Conservation (phyloP, 2,329 filamentous ascomycete genomes). For the Beauveria sp. region DNA sequence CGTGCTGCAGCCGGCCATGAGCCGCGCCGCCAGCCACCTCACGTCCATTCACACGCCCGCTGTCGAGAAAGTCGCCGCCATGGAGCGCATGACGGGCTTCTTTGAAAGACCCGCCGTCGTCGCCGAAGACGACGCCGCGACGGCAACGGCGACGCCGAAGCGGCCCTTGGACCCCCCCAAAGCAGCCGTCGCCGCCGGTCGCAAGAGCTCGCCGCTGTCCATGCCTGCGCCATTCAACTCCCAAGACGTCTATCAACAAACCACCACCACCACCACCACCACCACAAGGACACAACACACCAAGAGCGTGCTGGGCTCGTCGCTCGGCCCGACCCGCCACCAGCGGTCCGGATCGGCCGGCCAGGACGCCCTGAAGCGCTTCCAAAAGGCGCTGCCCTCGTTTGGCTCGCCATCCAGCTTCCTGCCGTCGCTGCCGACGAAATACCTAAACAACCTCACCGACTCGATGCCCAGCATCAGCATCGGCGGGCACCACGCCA, state of each 20-base stretch:
- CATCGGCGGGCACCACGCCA: conserved; percentile 13
- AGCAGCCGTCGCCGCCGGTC: not conserved
- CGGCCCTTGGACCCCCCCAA: not conserved
- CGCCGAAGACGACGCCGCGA: conserved; percentile 6
- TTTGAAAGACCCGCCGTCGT: conserved; percentile 18
- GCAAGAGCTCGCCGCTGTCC: not conserved
- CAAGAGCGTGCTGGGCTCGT: conserved; percentile 31
- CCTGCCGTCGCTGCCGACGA: conserved; percentile 33
- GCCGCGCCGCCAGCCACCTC: conserved; percentile 46
- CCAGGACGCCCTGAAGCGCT: conserved; percentile 47
- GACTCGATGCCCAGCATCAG: conserved; percentile 15
- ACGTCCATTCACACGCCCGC: conserved; percentile 48
- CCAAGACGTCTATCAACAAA: not conserved
- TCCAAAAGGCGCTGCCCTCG: conserved; percentile 51
- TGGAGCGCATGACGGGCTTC: conserved; percentile 32
- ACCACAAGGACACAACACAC: conserved; percentile 14
- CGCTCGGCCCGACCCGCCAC: conserved; percentile 39
- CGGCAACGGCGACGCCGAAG: not conserved
- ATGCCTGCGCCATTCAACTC: conserved; percentile 13
- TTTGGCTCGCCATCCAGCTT: conserved; percentile 28
- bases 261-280: no score
- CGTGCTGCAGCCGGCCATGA: conserved; percentile 52
- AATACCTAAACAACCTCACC: conserved; percentile 9
- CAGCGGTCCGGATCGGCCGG: conserved; percentile 47
- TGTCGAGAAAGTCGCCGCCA: conserved; percentile 48